Evolutionary conservation across 140 eudicot species (phyloP), one percentile per base, ranked within the genome.

Genomic region (Stevia rebaudiana): DNA sequence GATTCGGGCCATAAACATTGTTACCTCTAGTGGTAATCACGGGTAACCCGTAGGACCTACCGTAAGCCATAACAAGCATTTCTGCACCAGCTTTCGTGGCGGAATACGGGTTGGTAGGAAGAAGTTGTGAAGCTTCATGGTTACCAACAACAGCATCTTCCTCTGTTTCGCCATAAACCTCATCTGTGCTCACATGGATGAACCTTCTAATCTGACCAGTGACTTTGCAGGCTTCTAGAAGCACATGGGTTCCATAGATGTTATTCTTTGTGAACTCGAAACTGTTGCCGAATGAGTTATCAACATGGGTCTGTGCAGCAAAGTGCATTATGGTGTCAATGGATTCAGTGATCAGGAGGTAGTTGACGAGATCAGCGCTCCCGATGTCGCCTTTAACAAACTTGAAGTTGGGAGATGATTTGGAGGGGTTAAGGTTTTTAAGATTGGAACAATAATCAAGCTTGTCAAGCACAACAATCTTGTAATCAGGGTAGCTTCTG

Each of bases 21-120:
- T 90, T 90, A 21, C 98, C 98, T 61, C 98, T 60, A 22, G 98
- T 90, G 15, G 98, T 90, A 28, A 90, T 90, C 30, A 90, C 98
- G 12, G 98, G 98, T 63, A 90, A 64, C 36, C 94, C 98, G 28
- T 90, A 90, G 3, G 98, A 90, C 52, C 98, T 78, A 21, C 90
- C 95, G 68, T 90, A 90, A 23, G 98, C 98, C 98, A 90, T 90
- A 12, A 90, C 97, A 80, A 90, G 97, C 97, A 90, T 90, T 75
- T 90, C 97, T 0, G 97, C 97, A 30, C 97, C 98, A 19, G 98
- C 98, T 73, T 90, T 90, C 19, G 98, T 90, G 24, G 98, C 98
- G 24, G 98, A 84, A 67, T 90, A 90, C 0, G 98, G 98, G 53
- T 90, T 90, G 10, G 98, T 90, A 6, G 98, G 98, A 48, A 90